These are phyloP conservation scores for Diaporthe capsici DNA, from an alignment of 2,329 filamentous ascomycete genomes.

Conservation along the genomic window DNA sequence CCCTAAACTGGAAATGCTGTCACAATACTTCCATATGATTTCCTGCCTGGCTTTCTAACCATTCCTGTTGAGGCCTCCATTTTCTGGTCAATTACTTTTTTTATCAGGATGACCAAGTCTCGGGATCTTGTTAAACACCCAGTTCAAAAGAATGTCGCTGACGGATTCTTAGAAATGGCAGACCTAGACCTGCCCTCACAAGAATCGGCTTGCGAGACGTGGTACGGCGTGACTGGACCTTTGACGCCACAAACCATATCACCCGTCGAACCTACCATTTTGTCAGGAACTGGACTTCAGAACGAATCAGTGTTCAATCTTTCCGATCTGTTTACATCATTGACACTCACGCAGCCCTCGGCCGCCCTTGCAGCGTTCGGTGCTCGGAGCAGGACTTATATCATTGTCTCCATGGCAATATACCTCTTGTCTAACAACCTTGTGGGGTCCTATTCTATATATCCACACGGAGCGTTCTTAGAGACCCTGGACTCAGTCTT, in stretches of 20 bases:
- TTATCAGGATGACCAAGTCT: too few relatives aligned
- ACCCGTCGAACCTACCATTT: neutral
- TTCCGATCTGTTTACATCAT: neutral
- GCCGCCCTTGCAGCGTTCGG: neutral
- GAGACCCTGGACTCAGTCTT: neutral
- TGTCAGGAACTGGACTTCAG: fast-evolving
- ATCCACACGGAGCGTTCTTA: neutral
- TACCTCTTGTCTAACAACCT: neutral
- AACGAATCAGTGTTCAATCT: neutral
- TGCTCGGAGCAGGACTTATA: neutral
- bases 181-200: neutral
- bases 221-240: neutral
- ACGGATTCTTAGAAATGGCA: neutral
- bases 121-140: too few relatives aligned
- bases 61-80: too few relatives aligned
- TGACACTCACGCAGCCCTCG: neutral
- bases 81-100: too few relatives aligned
- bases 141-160: neutral
- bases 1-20: too few relatives aligned
- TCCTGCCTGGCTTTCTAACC: too few relatives aligned
- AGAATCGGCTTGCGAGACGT: too few relatives aligned
- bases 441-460: too few relatives aligned
- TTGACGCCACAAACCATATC: too few relatives aligned
- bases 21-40: too few relatives aligned
- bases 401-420: neutral